Evolutionary conservation across 2,329 filamentous ascomycete genomes (phyloP).

Genomic region (Xylaria sp.): DNA sequence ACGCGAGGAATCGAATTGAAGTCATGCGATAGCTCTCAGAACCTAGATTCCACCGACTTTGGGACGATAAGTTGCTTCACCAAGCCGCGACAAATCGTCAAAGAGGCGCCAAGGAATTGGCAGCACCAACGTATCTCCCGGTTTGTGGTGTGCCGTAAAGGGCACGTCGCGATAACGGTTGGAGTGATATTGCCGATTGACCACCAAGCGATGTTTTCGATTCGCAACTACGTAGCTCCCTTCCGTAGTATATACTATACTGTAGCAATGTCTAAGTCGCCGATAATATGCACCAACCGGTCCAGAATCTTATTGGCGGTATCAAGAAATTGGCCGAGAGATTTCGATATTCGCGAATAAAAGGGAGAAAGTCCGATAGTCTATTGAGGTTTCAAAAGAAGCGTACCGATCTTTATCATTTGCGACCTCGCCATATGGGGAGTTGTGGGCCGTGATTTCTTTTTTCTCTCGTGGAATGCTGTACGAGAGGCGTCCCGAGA

Average conservation of each 20-base stretch:
- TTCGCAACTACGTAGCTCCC: background rate
- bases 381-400: slow-evolving; percentile 27
- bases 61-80: background rate
- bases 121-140: background rate
- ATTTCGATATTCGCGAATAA: slow-evolving; percentile 18
- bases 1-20: background rate
- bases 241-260: slow-evolving; percentile 20
- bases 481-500: slow-evolving; percentile 26
- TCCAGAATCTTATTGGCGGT: slow-evolving; percentile 22
- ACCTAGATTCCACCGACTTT: background rate
- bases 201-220: background rate
- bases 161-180: slow-evolving; percentile 3
- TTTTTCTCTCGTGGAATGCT: slow-evolving; percentile 28
- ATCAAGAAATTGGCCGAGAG: slow-evolving; percentile 28
- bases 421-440: slow-evolving; percentile 3
- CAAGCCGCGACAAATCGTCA: background rate
- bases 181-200: background rate
- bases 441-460: slow-evolving; percentile 25
- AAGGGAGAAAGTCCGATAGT: slow-evolving; percentile 22
- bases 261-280: slow-evolving; percentile 8
- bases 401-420: slow-evolving; percentile 21
- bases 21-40: background rate
- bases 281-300: slow-evolving; percentile 1
- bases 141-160: background rate
- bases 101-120: background rate